phyloP scores from a whole-genome alignment of 2,329 filamentous ascomycete species.

The Neocucurbitaria cava region DNA sequence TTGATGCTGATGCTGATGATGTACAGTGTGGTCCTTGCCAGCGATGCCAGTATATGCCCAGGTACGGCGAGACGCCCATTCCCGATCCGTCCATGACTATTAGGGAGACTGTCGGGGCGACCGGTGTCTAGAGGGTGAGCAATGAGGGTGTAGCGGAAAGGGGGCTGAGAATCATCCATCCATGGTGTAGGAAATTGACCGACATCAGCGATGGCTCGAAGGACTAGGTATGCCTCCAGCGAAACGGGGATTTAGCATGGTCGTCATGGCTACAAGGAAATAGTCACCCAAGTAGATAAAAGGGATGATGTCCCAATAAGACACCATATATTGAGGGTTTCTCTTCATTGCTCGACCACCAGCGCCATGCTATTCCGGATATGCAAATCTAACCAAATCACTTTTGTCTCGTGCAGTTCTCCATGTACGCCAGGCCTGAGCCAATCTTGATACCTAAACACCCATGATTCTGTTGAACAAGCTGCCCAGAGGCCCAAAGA shows the following conservation, averaged over 20 bases:
- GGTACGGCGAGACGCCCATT: not conserved
- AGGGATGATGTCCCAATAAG: too few relatives aligned
- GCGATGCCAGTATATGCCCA: not conserved
- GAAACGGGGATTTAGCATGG: too few relatives aligned
- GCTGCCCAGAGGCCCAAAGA: constrained; percentile 23
- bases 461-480: constrained; percentile 24
- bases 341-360: not conserved
- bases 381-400: not conserved
- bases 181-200: too few relatives aligned
- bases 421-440: too few relatives aligned
- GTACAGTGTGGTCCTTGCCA: not conserved
- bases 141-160: too few relatives aligned
- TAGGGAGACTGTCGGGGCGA: not conserved
- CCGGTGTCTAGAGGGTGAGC: too few relatives aligned
- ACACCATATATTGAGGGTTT: not conserved
- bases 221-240: too few relatives aligned
- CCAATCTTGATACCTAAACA: constrained; percentile 1
- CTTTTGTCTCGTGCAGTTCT: not conserved
- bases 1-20: too few relatives aligned
- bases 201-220: too few relatives aligned
- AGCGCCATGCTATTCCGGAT: not conserved
- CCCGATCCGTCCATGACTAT: not conserved
- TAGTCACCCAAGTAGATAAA: too few relatives aligned
- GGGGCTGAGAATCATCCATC: too few relatives aligned
- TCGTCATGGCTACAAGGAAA: too few relatives aligned